A percentile compares a stretch with the other conserved stretches of the same genome.
phyloP scores from a whole-genome alignment of 306 rosid genomes.

The Dryas octopetala region DNA sequence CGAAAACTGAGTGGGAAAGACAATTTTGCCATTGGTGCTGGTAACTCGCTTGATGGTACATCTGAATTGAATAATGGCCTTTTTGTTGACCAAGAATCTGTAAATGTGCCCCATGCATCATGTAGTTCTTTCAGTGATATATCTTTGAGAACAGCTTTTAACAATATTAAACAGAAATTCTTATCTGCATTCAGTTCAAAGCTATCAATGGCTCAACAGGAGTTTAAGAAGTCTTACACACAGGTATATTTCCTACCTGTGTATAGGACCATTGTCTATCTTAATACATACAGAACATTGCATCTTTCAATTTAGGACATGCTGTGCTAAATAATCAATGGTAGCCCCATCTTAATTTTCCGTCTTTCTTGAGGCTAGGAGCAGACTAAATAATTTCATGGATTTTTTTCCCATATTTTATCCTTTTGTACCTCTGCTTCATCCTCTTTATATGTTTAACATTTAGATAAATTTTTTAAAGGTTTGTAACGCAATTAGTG shows the following conservation, averaged over 20 bases:
- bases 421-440: neutral
- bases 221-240: conserved; percentile 58
- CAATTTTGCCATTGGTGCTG: conserved; percentile 33
- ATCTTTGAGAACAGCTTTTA: conserved; percentile 56
- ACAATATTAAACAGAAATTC: conserved; percentile 63
- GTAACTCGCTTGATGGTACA: conserved; percentile 33
- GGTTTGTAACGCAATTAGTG: conserved; percentile 55
- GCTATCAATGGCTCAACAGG: conserved; percentile 65
- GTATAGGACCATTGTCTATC: neutral
- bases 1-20: conserved; percentile 46
- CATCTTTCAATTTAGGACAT: neutral
- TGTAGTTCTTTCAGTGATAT: conserved; percentile 32
- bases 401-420: neutral
- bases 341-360: neutral
- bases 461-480: conserved; percentile 25
- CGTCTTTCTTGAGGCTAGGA: neutral
- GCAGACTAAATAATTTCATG: neutral
- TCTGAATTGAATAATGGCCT: conserved; percentile 31
- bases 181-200: conserved; percentile 70
- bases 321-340: conserved; percentile 1
- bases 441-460: conserved; percentile 13
- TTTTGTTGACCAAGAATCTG: conserved; percentile 32
- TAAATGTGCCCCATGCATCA: conserved; percentile 29
- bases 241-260: conserved; percentile 55
- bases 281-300: neutral